A percentile compares a stretch with the other conserved stretches of the same genome.
Evolutionary conservation across 2,329 filamentous ascomycete species (phyloP).

Genomic region (Ophiostoma fasciatum): DNA sequence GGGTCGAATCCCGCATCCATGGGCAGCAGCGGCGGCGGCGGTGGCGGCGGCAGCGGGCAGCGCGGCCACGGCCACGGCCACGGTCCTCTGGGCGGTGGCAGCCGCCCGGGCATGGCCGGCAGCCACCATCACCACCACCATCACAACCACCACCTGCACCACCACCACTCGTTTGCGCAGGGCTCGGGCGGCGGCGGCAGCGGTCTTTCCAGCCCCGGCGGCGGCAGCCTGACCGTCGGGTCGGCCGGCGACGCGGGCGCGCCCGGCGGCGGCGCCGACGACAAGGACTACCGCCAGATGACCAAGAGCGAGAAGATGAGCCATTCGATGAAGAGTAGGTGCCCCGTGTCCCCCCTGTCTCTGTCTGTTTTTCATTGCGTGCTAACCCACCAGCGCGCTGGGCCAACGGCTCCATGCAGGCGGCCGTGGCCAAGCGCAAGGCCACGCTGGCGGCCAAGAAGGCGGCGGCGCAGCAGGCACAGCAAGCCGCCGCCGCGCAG

Average conservation of each 20-base stretch:
- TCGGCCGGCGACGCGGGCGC: not conserved
- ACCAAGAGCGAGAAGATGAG: slow-evolving; percentile 53
- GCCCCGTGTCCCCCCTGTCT: not conserved
- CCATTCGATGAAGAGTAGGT: slow-evolving; percentile 48
- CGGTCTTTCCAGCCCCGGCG: not conserved
- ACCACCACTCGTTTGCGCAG: not conserved
- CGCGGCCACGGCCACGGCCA: not conserved
- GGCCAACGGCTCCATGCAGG: slow-evolving; percentile 45
- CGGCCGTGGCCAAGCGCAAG: slow-evolving; percentile 45
- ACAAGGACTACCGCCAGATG: slow-evolving; percentile 46
- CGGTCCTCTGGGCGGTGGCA: not conserved
- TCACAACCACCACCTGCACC: slow-evolving; percentile 3
- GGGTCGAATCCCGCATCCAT: no score
- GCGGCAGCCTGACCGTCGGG: not conserved
- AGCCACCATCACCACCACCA: not conserved
- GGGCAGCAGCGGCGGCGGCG: not conserved
- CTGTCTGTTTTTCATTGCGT: not conserved
- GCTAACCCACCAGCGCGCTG: slow-evolving; percentile 33
- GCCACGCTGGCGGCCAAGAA: slow-evolving; percentile 46
- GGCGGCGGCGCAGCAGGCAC: slow-evolving; percentile 14
- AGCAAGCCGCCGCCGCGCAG: slow-evolving; percentile 3
- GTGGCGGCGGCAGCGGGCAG: not conserved
- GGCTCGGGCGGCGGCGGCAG: not conserved
- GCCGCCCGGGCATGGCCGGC: not conserved
- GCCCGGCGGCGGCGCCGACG: slow-evolving; percentile 10